Conservation (phyloP, 169 alveolate genomes). For the Condylostoma magnum region DNA sequence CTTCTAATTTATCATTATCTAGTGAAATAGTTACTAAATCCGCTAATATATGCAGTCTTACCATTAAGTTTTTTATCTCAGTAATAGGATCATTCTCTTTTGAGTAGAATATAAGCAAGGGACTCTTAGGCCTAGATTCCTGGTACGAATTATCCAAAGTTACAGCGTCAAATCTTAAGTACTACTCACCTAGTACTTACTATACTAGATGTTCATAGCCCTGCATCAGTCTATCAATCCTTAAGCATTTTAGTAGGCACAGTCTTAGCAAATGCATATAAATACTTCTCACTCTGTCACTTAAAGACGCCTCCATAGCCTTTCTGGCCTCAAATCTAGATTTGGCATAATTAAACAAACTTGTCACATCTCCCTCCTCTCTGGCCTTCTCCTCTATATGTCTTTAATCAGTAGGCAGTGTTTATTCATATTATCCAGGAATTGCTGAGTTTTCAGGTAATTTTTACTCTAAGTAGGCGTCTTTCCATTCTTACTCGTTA, state of each 20-base stretch:
- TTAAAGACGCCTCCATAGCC: constrained; percentile 60
- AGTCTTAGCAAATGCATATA: constrained; percentile 50
- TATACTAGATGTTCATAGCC: constrained; percentile 34
- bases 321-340: constrained; percentile 12
- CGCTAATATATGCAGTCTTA: not conserved
- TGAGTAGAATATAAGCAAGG: constrained; percentile 59
- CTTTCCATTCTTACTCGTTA: not conserved
- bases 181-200: not conserved
- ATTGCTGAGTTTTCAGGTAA: constrained; percentile 1
- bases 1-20: constrained; percentile 67
- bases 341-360: not conserved
- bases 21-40: constrained; percentile 50
- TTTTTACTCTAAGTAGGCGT: not conserved
- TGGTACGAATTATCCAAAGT: constrained; percentile 51
- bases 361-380: constrained; percentile 16
- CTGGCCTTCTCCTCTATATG: not conserved
- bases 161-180: not conserved
- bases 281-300: constrained; percentile 46
- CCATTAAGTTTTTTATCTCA: constrained; percentile 34
- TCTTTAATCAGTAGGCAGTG: constrained; percentile 16
- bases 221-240: constrained; percentile 71
- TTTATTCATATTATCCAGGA: not conserved
- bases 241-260: constrained; percentile 61
- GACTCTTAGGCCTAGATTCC: constrained; percentile 57
- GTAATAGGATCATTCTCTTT: constrained; percentile 72